Conservation (phyloP, 768 basidiomycete genomes). For the Kwoniella shandongensis region DNA sequence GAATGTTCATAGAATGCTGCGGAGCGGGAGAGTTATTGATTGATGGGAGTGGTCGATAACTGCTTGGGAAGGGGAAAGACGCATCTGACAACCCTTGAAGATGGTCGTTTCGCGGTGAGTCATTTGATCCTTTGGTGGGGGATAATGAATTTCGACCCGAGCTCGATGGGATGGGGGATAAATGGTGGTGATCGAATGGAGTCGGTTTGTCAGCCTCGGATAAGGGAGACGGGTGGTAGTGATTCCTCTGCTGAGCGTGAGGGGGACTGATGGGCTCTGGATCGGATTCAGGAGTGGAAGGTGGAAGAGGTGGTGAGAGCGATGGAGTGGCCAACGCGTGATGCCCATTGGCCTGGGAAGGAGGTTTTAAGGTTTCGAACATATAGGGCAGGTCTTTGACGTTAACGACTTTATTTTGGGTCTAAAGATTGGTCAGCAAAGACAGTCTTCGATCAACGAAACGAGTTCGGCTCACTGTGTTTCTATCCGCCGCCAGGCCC, state of each 20-base stretch:
- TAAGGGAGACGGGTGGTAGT: conserved; percentile 20
- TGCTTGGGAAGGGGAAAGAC: conserved; percentile 45
- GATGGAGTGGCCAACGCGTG: conserved; percentile 18
- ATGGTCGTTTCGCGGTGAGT: conserved; percentile 1
- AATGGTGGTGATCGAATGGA: neutral
- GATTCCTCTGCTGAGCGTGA: conserved; percentile 6
- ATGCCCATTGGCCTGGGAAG: conserved; percentile 10
- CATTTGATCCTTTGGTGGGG: neutral
- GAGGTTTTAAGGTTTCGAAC: conserved; percentile 15
- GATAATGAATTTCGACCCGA: neutral
- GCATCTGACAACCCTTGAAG: conserved; percentile 9
- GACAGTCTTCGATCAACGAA: neutral
- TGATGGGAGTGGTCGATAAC: conserved; percentile 29
- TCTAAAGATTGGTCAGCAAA: neutral
- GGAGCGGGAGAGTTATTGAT: conserved; percentile 19
- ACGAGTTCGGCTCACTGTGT: conserved; percentile 3
- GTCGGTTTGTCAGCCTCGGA: neutral
- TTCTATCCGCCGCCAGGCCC: conserved; percentile 21
- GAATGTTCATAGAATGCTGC: conserved; percentile 32
- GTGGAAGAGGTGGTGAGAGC: conserved; percentile 20
- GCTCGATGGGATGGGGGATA: neutral
- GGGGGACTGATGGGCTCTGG: conserved; percentile 20
- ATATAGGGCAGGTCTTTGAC: conserved; percentile 33
- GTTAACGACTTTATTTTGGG: conserved; percentile 21
- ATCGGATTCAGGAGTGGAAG: conserved; percentile 31